A percentile compares a stretch with the other conserved stretches of the same genome.
phyloP scores from a whole-genome alignment of 2,329 filamentous ascomycete genomes.

The Meredithiella fracta region DNA sequence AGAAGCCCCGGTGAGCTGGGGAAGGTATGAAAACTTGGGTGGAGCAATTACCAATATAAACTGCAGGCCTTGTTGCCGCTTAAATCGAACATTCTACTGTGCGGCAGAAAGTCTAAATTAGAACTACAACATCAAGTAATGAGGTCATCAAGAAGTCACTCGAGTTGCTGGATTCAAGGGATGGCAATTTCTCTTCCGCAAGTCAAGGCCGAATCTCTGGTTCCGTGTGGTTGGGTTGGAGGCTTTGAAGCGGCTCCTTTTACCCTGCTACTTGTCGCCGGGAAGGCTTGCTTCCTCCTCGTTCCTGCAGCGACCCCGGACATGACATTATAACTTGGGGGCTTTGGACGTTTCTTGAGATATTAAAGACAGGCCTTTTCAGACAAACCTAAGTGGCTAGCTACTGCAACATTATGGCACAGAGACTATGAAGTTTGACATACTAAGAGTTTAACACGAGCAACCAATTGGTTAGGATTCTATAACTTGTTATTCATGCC shows the following conservation, averaged over 20 bases:
- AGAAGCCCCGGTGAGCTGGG: neutral
- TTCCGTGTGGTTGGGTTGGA: neutral
- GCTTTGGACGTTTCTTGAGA: neutral
- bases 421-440: no score
- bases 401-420: no score
- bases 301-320: conserved; percentile 5
- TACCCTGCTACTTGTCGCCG: neutral
- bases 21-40: neutral
- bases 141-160: no score
- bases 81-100: neutral
- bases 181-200: no score
- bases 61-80: neutral
- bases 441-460: no score
- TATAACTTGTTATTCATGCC: no score
- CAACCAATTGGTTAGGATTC: no score
- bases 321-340: neutral
- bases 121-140: no score
- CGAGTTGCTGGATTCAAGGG: no score
- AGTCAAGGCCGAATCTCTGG: neutral
- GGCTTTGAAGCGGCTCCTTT: neutral
- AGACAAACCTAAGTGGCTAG: no score
- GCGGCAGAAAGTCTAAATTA: neutral
- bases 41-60: neutral
- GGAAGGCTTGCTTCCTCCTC: conserved; percentile 1
- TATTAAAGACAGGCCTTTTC: neutral